Base-by-base conservation (phyloP, 768 basidiomycete genomes). In the Pleurotus ostreatus region DNA sequence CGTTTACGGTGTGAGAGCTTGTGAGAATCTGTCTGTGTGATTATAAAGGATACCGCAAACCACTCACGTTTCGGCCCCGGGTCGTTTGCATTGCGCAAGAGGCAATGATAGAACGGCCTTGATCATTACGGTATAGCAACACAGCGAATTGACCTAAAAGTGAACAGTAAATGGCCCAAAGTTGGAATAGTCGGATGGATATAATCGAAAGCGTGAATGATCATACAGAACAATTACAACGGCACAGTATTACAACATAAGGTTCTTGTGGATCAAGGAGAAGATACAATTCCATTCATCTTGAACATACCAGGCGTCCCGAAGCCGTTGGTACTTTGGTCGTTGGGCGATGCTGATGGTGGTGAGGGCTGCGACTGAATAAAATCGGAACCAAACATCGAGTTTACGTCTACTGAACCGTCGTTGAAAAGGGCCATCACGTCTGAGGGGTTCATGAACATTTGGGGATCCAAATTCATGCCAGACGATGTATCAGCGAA, bases 341-440 rank as follows among this genome's bases (percentile, higher is more conserved):
- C 38, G 22, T 53, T 41, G 13, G 38, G 37, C 1, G 37, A 40
- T 15, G 39, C 22, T 7, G 51, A 38, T 39, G 51, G 18, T 5
- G 51, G 51, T 18, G 51, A 53, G 15, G 51, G 39, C 51, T 53
- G 51, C 51, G 37, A 41, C 46, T 48, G 59, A 49, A 57, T 60
- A 60, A 37, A 20, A 57, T 48, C 49, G 57, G 61, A 40, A 56
- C 63, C 62, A 57, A 70, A 69, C 56, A 67, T 54, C 6, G 66
- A 67, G 46, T 67, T 66, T 25, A 70, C 70, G 53, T 73, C 77
- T 18, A 80, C 72, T 5, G 67, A 62, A 4, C 78, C 76, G 44
- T 79, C 83, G 60, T 75, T 76, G 57, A 87, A 82, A 65, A 88
- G 72, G 59, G 78, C 76, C 75, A 86, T 77, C 72, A 87, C 78